Base-by-base conservation (phyloP, 1,284 basidiomycete genomes). In the Apiotrichum montevideense region DNA sequence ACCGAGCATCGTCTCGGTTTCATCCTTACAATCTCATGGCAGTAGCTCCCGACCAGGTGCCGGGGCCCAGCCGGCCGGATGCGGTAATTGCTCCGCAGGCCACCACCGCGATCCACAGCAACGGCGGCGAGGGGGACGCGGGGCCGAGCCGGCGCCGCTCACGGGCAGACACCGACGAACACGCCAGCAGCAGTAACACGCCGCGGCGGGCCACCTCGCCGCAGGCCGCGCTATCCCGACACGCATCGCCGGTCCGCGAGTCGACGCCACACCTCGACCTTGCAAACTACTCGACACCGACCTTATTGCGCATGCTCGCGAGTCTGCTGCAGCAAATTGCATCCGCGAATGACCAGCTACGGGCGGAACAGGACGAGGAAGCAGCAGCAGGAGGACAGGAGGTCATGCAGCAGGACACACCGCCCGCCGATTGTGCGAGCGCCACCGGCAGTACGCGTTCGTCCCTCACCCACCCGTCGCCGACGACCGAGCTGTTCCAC, bases 251-350 rank as follows among this genome's bases (percentile, higher is more conserved):
- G 7, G 9, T 37, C 14, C 37, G 51, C 33, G 58, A 47, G n/a
- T 9, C 58, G 3, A 55, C 59, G 2, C 70, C 65, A 40, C 79
- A 79, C 58, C 75, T 84, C 60, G 81, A 84, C 62, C 75, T 84
- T 14, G 81, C 79, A 11, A 78, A 76, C 2, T 83, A 79, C 62
- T 81, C 83, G 0, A 78, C 82, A 0, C 74, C 77, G 37, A 79
- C 92, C 55, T 83, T 98, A 10, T 81, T 98, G 46, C 85, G 84
- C 35, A 84, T 96, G 13, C 85, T 98, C n/a, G 93, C 95, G 0
- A 85, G 85, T 3, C 80, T 98, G 13, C 82, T 98, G 58, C 86
- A 90, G 48, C 90, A 93, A 75, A 97, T 98, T 70, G 92, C 95
- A 4, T 84, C 85, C 3, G 86, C 90, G 4, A 98, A 98, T 75